These are phyloP conservation scores for Jasminum sambac DNA, from an alignment of 257 asterid species.

Conservation along the genomic window DNA sequence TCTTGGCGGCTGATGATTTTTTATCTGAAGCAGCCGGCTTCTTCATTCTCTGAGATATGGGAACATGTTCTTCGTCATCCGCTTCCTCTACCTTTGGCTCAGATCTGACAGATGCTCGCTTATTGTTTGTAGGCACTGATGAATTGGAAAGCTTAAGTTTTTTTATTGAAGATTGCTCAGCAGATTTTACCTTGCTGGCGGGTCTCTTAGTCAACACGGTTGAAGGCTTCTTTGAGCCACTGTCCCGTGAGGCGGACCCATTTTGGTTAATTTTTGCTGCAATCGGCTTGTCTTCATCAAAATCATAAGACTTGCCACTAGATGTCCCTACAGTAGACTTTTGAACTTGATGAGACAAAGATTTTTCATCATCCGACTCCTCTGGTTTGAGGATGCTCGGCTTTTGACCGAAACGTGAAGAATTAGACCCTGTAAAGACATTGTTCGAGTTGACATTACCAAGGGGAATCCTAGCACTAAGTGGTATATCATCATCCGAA, in stretches of 20 bases:
- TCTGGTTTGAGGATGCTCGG: constrained; percentile 50
- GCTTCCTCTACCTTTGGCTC: constrained; percentile 60
- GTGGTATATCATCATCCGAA: constrained; percentile 89
- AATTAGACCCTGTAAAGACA: constrained; percentile 38
- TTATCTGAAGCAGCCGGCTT: constrained; percentile 45
- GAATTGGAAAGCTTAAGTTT: constrained; percentile 67
- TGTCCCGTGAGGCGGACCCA: constrained; percentile 53
- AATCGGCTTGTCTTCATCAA: constrained; percentile 75
- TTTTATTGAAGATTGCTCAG: constrained; percentile 47
- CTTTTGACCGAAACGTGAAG: constrained; percentile 39
- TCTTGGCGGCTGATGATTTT: constrained; percentile 48
- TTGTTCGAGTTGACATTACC: constrained; percentile 45
- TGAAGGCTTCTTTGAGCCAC: constrained; percentile 39
- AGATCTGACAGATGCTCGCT: constrained; percentile 48
- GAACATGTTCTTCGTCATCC: constrained; percentile 70
- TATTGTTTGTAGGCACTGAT: constrained; percentile 34
- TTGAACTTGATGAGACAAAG: constrained; percentile 53
- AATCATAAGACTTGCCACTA: constrained; percentile 58
- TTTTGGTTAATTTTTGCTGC: constrained; percentile 50
- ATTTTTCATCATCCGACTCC: constrained; percentile 79
- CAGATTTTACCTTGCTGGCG: constrained; percentile 46
- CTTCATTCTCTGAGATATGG: constrained; percentile 69
- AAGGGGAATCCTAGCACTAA: constrained; percentile 47
- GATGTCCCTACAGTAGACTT: constrained; percentile 42
- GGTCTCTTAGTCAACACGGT: constrained; percentile 66